These are phyloP conservation scores for Boletus sp. DNA, from an alignment of 1,284 basidiomycete genomes.

Conservation along the genomic window DNA sequence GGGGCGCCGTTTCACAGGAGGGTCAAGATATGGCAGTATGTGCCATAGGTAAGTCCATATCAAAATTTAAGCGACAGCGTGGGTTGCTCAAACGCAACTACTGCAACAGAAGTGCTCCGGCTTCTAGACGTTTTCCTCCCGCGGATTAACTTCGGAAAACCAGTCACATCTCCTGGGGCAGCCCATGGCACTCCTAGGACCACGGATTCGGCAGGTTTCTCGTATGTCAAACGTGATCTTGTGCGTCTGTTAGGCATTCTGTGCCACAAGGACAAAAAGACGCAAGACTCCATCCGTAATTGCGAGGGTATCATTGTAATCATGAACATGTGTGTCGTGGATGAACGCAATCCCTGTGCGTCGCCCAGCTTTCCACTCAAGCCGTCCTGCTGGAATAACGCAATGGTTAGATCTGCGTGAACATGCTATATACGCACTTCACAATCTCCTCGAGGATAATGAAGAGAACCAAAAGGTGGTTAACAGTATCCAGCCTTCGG, in stretches of 20 bases:
- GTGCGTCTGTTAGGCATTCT: conserved; percentile 78
- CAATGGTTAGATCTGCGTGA: conserved; percentile 71
- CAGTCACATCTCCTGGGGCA: conserved; percentile 33
- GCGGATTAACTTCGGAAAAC: conserved; percentile 69
- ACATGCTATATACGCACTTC: conserved; percentile 81
- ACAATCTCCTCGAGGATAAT: conserved; percentile 74
- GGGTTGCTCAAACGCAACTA: conserved; percentile 14
- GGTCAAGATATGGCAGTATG: conserved; percentile 51
- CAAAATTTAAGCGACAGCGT: not conserved
- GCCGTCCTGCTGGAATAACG: conserved; percentile 5
- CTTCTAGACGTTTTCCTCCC: conserved; percentile 73
- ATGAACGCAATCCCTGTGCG: conserved; percentile 88
- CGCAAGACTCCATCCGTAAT: conserved; percentile 70
- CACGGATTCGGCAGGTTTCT: conserved; percentile 57
- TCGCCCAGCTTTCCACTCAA: conserved; percentile 24
- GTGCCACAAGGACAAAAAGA: conserved; percentile 53
- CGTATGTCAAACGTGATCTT: conserved; percentile 78
- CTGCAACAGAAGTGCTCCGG: conserved; percentile 56
- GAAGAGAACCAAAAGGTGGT: conserved; percentile 77
- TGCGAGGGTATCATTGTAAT: conserved; percentile 75
- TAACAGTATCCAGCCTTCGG: conserved; percentile 61
- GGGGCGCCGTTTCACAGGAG: conserved; percentile 36
- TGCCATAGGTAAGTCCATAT: conserved; percentile 51
- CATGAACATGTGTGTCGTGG: conserved; percentile 82
- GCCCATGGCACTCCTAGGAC: conserved; percentile 20